phyloP scores from a whole-genome alignment of 2,329 filamentous ascomycete species.

The Talaromyces funiculosus region DNA sequence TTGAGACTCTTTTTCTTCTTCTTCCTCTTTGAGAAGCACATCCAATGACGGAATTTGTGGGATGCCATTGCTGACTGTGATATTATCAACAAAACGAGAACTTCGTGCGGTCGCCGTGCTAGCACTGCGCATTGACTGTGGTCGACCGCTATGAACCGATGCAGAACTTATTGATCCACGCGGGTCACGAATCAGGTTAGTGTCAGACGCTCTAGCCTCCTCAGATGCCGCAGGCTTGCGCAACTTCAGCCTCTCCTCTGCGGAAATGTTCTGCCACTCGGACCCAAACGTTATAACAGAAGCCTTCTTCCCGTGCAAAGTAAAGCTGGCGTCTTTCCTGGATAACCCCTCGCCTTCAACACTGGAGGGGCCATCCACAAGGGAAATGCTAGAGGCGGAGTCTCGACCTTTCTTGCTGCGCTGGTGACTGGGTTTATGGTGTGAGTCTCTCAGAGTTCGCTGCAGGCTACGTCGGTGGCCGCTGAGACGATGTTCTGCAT shows the following conservation, averaged over 20 bases:
- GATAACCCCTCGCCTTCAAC: slow-evolving; percentile 62
- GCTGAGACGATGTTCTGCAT: slow-evolving; percentile 47
- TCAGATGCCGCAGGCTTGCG: slow-evolving; percentile 47
- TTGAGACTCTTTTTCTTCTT: neutral
- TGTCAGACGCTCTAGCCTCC: slow-evolving; percentile 32
- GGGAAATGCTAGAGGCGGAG: slow-evolving; percentile 54
- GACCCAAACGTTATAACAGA: slow-evolving; percentile 93
- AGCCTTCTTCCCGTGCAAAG: slow-evolving; percentile 95
- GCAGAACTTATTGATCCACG: slow-evolving; percentile 25
- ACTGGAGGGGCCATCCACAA: slow-evolving; percentile 45
- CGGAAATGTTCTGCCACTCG: slow-evolving; percentile 74
- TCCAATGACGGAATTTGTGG: slow-evolving; percentile 17
- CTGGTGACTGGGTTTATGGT: slow-evolving; percentile 61
- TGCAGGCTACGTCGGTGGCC: slow-evolving; percentile 80
- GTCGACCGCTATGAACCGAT: slow-evolving; percentile 42
- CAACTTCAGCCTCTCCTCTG: slow-evolving; percentile 65
- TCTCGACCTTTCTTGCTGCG: slow-evolving; percentile 74
- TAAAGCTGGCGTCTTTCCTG: slow-evolving; percentile 81
- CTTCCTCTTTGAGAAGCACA: neutral
- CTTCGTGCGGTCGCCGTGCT: slow-evolving; percentile 64
- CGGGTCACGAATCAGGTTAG: slow-evolving; percentile 23
- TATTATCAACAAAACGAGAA: slow-evolving; percentile 23
- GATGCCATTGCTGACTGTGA: slow-evolving; percentile 21
- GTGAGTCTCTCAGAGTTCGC: slow-evolving; percentile 76
- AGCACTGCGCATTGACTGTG: slow-evolving; percentile 58